These are phyloP conservation scores for Iodosphaeria phyllophila DNA, from an alignment of 2,329 filamentous ascomycete species.

Conservation along the genomic window DNA sequence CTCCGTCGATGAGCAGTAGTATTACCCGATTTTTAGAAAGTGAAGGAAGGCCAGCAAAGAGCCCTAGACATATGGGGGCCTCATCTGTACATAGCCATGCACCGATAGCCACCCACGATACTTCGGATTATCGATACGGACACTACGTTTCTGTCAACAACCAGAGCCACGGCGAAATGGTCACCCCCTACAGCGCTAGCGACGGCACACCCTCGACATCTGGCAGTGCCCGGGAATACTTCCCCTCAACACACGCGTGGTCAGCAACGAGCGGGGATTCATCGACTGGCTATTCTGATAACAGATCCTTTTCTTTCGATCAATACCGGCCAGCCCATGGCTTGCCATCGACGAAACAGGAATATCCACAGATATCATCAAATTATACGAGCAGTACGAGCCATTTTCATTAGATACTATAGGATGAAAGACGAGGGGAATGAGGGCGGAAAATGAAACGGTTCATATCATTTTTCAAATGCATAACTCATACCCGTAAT, in stretches of 20 bases:
- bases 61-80: conserved; percentile 33
- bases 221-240: conserved; percentile 23
- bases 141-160: conserved; percentile 17
- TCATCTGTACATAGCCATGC: conserved; percentile 31
- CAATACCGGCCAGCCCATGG: conserved; percentile 24
- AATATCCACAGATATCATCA: no score
- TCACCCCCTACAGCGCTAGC: conserved; percentile 14
- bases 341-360: conserved; percentile 15
- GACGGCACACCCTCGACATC: conserved; percentile 5
- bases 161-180: conserved; percentile 15
- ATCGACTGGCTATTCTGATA: no score
- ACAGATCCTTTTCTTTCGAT: conserved; percentile 28
- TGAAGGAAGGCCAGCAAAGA: conserved; percentile 35
- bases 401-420: no score
- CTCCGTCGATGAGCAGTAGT: conserved; percentile 16
- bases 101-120: conserved; percentile 28
- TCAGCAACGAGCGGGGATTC: conserved; percentile 31
- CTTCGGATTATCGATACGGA: conserved; percentile 38
- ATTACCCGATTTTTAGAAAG: conserved; percentile 38
- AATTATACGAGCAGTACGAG: no score
- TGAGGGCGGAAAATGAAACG: no score
- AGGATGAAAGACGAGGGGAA: no score
- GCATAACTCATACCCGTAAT: no score
- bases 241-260: conserved; percentile 31
- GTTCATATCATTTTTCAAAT: no score